phyloP scores from a whole-genome alignment of 768 basidiomycete genomes.

The Lactarius tabidus region DNA sequence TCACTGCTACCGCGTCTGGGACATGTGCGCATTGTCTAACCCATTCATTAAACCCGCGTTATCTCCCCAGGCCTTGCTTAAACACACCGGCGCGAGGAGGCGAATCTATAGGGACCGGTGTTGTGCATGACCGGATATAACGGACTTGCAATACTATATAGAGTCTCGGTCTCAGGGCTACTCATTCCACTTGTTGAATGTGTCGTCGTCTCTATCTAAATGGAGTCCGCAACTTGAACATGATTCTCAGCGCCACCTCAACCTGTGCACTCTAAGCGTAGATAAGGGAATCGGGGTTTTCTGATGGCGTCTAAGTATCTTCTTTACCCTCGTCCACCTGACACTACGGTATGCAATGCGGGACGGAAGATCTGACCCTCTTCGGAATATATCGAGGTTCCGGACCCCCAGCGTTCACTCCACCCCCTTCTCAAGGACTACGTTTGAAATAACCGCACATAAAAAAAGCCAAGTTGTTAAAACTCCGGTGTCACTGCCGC shows the following conservation, averaged over 20 bases:
- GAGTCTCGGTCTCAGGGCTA: not conserved
- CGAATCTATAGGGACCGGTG: not conserved
- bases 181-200: not conserved
- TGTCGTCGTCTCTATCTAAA: not conserved
- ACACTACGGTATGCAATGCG: not conserved
- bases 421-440: slow-evolving; percentile 33
- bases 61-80: not conserved
- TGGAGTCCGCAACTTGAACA: not conserved
- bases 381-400: slow-evolving; percentile 47
- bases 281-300: not conserved
- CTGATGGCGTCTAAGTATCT: slow-evolving; percentile 12
- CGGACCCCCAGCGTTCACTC: slow-evolving; percentile 41
- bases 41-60: not conserved
- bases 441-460: slow-evolving; percentile 40
- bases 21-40: not conserved
- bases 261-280: not conserved
- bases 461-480: slow-evolving; percentile 44
- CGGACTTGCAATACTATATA: not conserved
- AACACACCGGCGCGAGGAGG: not conserved
- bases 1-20: not conserved
- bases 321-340: slow-evolving; percentile 19
- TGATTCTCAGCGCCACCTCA: not conserved
- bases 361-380: not conserved
- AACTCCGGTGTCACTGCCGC: slow-evolving; percentile 28
- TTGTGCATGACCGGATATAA: not conserved